phyloP scores from a whole-genome alignment of 2,329 filamentous ascomycete species.

The Penicillium palitans region DNA sequence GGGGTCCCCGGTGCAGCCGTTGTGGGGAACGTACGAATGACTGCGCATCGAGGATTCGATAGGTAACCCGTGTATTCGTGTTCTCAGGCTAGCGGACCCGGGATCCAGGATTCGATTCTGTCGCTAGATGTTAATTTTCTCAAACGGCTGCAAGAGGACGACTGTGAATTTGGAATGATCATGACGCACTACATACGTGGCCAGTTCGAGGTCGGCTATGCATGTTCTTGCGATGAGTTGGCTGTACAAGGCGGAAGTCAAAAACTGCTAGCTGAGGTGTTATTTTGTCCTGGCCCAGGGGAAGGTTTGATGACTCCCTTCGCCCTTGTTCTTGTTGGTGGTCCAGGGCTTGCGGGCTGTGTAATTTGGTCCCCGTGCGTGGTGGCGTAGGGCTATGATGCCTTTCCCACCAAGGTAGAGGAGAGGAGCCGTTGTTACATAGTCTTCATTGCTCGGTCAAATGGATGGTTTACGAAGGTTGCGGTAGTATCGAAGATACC shows the following conservation, averaged over 20 bases:
- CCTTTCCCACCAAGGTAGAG: background rate
- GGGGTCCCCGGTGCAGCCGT: background rate
- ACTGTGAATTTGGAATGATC: background rate
- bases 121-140: background rate
- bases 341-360: background rate
- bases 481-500: conserved; percentile 7
- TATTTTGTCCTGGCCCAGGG: background rate
- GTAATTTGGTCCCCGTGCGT: background rate
- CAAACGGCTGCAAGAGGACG: background rate
- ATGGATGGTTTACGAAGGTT: background rate
- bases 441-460: background rate
- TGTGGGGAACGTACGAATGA: background rate
- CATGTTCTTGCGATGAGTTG: background rate
- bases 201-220: background rate
- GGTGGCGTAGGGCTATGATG: background rate
- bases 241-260: background rate
- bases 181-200: background rate
- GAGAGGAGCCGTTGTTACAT: background rate
- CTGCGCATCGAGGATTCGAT: background rate
- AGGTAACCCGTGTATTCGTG: background rate
- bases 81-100: background rate
- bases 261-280: background rate
- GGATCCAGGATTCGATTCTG: background rate
- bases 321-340: conserved; percentile 3
- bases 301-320: background rate